phyloP scores from a whole-genome alignment of 129 eudicot species.

The Tagetes patula region DNA sequence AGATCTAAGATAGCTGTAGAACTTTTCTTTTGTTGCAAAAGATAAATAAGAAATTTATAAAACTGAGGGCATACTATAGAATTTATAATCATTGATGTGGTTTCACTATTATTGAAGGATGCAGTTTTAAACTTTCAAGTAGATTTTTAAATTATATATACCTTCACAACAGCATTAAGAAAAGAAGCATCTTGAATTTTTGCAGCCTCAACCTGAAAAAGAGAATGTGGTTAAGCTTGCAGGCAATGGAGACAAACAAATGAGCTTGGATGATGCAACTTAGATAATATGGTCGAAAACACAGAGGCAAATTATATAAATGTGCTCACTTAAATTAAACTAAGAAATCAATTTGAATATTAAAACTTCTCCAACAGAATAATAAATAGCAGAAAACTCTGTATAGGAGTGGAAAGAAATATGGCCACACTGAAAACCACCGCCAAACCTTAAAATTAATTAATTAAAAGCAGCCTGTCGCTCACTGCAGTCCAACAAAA shows the following conservation, averaged over 20 bases:
- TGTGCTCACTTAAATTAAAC: conserved; percentile 9
- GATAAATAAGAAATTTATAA: background rate
- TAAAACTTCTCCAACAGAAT: background rate
- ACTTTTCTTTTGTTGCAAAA: conserved; percentile 13
- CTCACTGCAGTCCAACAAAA: conserved; percentile 9
- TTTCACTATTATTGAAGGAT: conserved; percentile 19
- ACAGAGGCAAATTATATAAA: background rate
- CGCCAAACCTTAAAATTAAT: conserved; percentile 4
- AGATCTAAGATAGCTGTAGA: background rate
- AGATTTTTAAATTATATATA: conserved; percentile 27
- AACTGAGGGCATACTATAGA: conserved; percentile 1
- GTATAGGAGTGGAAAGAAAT: background rate
- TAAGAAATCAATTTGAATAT: conserved; percentile 1
- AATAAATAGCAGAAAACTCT: conserved; percentile 8
- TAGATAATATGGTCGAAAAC: conserved; percentile 13
- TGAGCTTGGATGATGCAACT: conserved; percentile 18
- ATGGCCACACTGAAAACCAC: background rate
- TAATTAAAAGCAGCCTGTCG: conserved; percentile 5
- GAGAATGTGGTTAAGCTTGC: conserved; percentile 25
- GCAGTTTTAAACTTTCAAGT: conserved; percentile 12
- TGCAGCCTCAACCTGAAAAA: conserved; percentile 64
- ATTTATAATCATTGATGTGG: conserved; percentile 12
- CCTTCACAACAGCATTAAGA: conserved; percentile 97
- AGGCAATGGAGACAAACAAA: conserved; percentile 5
- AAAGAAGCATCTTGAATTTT: conserved; percentile 68